Evolutionary conservation across 164 flowering plant genomes (phyloP).

Genomic region (Vitis rupestris): DNA sequence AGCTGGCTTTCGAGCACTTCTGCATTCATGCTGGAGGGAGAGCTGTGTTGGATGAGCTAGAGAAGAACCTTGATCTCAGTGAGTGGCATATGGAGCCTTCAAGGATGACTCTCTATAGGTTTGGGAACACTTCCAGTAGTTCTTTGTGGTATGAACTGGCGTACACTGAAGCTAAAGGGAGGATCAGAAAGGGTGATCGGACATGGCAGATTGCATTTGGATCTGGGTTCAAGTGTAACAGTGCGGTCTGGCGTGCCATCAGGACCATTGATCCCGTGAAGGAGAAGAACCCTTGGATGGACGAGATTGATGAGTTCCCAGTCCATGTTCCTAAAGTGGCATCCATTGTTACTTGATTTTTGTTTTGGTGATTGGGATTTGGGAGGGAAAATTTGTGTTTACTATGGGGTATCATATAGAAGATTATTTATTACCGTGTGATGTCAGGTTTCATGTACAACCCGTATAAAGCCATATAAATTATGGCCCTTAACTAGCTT

Average conservation of each 20-base stretch:
- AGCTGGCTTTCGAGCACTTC: constrained; percentile 81
- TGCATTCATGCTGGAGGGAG: constrained; percentile 88
- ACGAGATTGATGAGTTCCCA: constrained; percentile 69
- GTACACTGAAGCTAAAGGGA: constrained; percentile 73
- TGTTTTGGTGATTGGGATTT: no score
- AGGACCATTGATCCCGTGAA: constrained; percentile 50
- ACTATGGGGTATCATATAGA: no score
- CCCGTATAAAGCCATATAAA: no score
- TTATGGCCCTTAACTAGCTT: no score
- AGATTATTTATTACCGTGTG: no score
- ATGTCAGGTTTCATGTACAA: no score
- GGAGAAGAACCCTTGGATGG: constrained; percentile 81
- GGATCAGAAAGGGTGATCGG: constrained; percentile 67
- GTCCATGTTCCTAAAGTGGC: constrained; percentile 55
- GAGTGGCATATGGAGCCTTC: constrained; percentile 90
- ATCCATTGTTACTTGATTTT: constrained; percentile 15
- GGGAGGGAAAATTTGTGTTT: no score
- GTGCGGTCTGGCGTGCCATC: constrained; percentile 77
- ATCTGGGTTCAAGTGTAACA: constrained; percentile 85
- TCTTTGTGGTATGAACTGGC: constrained; percentile 86
- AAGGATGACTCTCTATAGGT: constrained; percentile 76
- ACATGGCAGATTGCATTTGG: constrained; percentile 91
- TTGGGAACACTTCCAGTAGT: constrained; percentile 83
- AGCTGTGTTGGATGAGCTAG: constrained; percentile 76
- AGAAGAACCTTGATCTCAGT: constrained; percentile 70